Conservation (phyloP, 495 filamentous ascomycete genomes). For the Rhizodiscina lignyota region DNA sequence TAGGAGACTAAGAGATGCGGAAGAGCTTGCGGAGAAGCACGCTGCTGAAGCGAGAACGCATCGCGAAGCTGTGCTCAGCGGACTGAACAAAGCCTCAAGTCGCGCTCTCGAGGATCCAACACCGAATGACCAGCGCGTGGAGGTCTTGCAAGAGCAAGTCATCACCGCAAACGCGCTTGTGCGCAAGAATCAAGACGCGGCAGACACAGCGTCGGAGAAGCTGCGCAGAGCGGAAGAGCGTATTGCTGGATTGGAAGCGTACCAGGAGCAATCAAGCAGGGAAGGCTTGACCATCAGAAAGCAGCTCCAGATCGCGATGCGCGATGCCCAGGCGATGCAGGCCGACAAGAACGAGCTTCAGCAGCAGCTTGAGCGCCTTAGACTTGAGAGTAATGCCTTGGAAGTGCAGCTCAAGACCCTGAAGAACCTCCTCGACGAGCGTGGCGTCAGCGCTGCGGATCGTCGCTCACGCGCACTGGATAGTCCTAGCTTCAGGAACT, state of each 20-base stretch:
- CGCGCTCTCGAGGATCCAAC: conserved; percentile 34
- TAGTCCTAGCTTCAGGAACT: conserved; percentile 45
- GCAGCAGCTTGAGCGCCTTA: conserved; percentile 60
- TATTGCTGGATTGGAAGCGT: conserved; percentile 88
- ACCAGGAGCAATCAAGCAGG: conserved; percentile 89
- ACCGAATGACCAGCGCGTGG: conserved; percentile 53
- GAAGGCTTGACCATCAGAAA: conserved; percentile 78
- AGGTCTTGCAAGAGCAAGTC: conserved; percentile 62
- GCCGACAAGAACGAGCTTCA: conserved; percentile 64
- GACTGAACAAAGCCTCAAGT: conserved; percentile 49
- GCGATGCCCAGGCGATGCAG: conserved; percentile 61
- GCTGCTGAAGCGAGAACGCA: conserved; percentile 77
- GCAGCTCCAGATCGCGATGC: conserved; percentile 68
- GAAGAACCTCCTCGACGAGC: conserved; percentile 80
- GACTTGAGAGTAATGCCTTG: conserved; percentile 78
- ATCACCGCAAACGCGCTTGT: conserved; percentile 62
- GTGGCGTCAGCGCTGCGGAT: conserved; percentile 44
- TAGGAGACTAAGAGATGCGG: conserved; percentile 63
- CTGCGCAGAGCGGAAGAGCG: conserved; percentile 85
- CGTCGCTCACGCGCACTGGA: conserved; percentile 41
- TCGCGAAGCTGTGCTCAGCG: conserved; percentile 64
- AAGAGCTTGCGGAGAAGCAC: conserved; percentile 79
- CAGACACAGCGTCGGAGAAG: conserved; percentile 76
- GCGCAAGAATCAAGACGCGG: conserved; percentile 73
- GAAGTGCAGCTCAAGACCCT: conserved; percentile 80